Evolutionary conservation across 1,284 basidiomycete species (phyloP), one percentile per base, ranked within the genome.

Genomic region (Tilletia horrida): DNA sequence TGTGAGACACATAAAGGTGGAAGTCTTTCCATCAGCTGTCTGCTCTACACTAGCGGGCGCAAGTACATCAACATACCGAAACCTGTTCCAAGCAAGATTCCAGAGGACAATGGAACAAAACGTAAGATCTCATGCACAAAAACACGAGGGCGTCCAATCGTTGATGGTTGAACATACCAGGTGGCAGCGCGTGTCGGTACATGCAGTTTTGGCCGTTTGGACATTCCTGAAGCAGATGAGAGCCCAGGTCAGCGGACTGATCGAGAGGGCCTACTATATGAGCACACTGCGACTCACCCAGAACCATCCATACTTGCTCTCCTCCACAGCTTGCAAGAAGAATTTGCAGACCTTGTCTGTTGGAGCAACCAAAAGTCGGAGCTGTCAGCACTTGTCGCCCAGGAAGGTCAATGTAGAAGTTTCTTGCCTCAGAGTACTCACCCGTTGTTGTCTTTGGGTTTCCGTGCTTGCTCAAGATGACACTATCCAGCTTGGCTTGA

Each of bases 261-360:
- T 52, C 11, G 2, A 52, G 25, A 52, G 50, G 23, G 50, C 14
- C 6, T 2, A 23, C 23, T 27, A 14, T 16, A 4, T 52, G 50
- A 3, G 14, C 6, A 3, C 21, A 35, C 14, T 4, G 29, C 23
- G 29, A 31, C 61, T 18, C 43, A 91, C 89, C 91, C 91, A 93
- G 85, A 93, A 93, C 92, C 91, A 93, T 42, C 91, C 91, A 68
- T 85, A 93, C 87, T 92, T 93, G 81, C 92, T 89, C 13, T 87
- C 86, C 82, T 99, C 96, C 80, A 99, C 96, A 29, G 95, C 96
- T 80, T 97, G 90, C 72, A 99, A 90, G 81, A 98, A 98, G 84
- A 85, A 89, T 84, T 95, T 97, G 88, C 95, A 97, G 9, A 97
- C 94, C 78, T 97, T 83, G 71, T 96, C 92, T 59, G 55, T 9